Percentiles rank a stretch among this genome's conserved stretches.
These are phyloP conservation scores for Colletotrichum sp. DNA, from an alignment of 2,329 filamentous ascomycete species.

Conservation along the genomic window DNA sequence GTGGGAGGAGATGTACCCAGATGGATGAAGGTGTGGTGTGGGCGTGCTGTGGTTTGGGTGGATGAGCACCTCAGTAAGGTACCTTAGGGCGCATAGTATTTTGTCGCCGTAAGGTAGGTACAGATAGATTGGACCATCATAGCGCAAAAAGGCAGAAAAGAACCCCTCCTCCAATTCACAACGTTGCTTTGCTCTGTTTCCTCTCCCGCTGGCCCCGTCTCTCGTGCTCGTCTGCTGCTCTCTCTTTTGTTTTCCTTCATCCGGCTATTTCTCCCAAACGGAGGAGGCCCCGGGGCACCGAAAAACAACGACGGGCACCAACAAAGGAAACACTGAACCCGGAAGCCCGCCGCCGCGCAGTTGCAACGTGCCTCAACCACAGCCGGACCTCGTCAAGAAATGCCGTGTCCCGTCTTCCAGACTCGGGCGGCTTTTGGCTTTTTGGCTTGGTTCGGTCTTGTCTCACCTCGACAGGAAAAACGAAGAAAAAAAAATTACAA, in stretches of 20 bases:
- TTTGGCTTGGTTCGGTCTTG: conserved; percentile 1
- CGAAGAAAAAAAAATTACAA: neutral
- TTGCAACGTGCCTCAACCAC: conserved; percentile 16
- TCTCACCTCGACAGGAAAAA: conserved; percentile 5
- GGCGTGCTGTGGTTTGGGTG: neutral
- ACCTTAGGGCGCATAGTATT: neutral
- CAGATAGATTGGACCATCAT: conserved; percentile 3
- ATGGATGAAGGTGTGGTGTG: neutral
- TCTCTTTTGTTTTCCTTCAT: neutral
- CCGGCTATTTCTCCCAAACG: neutral
- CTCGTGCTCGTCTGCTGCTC: neutral
- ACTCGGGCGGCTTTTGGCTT: neutral
- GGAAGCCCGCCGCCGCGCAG: conserved; percentile 10
- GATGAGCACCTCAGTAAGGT: too few relatives aligned
- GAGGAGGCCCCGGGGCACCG: neutral
- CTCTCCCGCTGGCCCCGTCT: neutral
- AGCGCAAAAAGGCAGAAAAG: neutral
- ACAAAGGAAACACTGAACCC: neutral
- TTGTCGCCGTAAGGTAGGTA: neutral
- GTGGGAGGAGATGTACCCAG: neutral
- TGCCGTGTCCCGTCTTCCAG: conserved; percentile 1
- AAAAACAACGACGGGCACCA: neutral
- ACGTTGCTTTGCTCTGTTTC: neutral
- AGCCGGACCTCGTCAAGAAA: neutral
- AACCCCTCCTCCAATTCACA: neutral